These are phyloP conservation scores for Bipolaris sorokiniana DNA, from an alignment of 2,329 filamentous ascomycete species.

Conservation along the genomic window DNA sequence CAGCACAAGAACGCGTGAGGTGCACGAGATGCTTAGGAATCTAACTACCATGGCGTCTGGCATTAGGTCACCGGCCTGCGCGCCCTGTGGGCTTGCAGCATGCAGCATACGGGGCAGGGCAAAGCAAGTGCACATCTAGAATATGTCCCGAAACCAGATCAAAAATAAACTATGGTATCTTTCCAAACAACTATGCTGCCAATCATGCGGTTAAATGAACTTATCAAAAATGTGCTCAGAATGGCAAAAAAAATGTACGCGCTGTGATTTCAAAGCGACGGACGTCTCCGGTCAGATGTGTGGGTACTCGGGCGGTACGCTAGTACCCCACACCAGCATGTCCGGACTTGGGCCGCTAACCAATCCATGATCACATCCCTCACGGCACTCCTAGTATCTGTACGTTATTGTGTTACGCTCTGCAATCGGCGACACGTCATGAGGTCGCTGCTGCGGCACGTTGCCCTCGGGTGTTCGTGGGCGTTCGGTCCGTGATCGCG, in stretches of 20 bases:
- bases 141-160: neutral
- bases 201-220: neutral
- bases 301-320: conserved; percentile 3
- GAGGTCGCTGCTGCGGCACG: conserved; percentile 19
- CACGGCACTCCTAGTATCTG: conserved; percentile 37
- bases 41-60: conserved; percentile 20
- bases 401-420: conserved; percentile 48
- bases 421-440: conserved; percentile 46
- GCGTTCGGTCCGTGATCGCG: conserved; percentile 30
- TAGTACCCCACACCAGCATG: conserved; percentile 19
- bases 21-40: conserved; percentile 18
- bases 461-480: conserved; percentile 36
- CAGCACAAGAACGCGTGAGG: conserved; percentile 21
- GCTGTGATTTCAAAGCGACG: conserved; percentile 14
- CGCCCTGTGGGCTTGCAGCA: conserved; percentile 2
- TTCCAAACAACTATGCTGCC: conserved; percentile 8
- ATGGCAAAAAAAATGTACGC: neutral
- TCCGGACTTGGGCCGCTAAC: conserved; percentile 15
- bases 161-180: conserved; percentile 22
- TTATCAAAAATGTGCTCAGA: neutral
- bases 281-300: conserved; percentile 3
- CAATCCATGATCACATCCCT: conserved; percentile 9
- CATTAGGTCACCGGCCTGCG: conserved; percentile 23
- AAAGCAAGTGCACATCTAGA: conserved; percentile 1
- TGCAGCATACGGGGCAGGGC: conserved; percentile 18